Base-by-base conservation (phyloP, 139 green algal genomes). In the Closterium sp. region DNA sequence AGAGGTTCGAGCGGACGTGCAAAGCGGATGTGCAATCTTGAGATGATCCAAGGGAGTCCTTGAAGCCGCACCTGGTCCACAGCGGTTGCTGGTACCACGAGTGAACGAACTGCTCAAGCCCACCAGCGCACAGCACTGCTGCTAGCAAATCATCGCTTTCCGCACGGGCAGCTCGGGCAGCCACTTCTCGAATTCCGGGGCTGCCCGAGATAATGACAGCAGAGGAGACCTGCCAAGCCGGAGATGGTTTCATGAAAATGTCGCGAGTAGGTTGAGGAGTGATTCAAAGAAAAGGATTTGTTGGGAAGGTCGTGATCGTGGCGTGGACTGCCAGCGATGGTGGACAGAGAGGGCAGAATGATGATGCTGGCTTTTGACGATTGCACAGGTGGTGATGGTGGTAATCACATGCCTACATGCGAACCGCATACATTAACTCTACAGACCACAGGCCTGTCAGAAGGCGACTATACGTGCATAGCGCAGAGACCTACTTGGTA, bases 81-180 rank as follows among this genome's bases (percentile, higher is more conserved):
- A 91, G 84, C 12, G 88, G 88, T 34, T 87, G 81, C 30, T 35
- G 81, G 35, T 91, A 91, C 88, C 88, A 91, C 33, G n/a, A 88
- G 33, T 91, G 28, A 25, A 91, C 88, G 28, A 89, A 91, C 28
- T 89, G 28, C 84, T 91, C 66, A 25, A 91, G 84, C 64, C 88
- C 88, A 35, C 31, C 64, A 9, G 35, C 34, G 21, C 9, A 19
- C 64, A 90, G 88, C 28, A 31, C 66, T 88, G 34, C 35, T 66
- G 88, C 88, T 4, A 88, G 33, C 9, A 16, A 85, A 31, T 33
- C 64, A 28, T 91, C 88, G 30, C 34, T 85, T 16, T n/a, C n/a
- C 5, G 88, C 88, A 34, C 88, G 88, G 43, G 88, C 2, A 34
- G 21, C 23, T 25, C 88, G 32, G 1, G 32, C 84, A 25, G 21